Evolutionary conservation across 495 filamentous ascomycete genomes (phyloP).

Genomic region (Penicillium cataractarum): DNA sequence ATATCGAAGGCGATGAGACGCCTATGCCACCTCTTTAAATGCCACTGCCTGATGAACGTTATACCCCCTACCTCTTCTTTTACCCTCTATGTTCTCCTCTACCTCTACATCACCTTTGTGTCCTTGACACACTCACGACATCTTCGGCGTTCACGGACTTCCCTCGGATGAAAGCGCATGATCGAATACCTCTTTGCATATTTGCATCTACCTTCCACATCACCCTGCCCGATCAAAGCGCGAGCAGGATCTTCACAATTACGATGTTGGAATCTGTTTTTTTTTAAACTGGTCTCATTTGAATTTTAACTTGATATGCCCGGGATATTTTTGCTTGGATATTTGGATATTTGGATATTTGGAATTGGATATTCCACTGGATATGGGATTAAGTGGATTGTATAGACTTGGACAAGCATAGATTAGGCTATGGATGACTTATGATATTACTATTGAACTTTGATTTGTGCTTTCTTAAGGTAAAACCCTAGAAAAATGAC

Average conservation of each 20-base stretch:
- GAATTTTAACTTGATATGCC: background rate
- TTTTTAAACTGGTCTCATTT: background rate
- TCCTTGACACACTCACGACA: background rate
- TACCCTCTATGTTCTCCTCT: background rate
- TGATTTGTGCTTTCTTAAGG: no score
- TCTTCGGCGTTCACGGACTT: conserved; percentile 9
- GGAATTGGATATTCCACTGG: background rate
- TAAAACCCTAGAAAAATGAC: conserved; percentile 24
- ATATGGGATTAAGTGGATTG: background rate
- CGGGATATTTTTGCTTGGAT: background rate
- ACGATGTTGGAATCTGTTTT: background rate
- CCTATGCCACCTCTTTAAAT: conserved; percentile 12
- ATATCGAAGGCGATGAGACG: conserved; percentile 27
- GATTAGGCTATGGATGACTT: conserved; percentile 4
- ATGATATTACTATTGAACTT: background rate
- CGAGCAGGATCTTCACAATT: background rate
- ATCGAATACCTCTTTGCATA: conserved; percentile 10
- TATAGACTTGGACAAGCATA: conserved; percentile 4
- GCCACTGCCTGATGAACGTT: background rate
- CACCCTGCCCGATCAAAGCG: background rate
- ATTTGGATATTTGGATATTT: background rate
- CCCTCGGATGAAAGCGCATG: conserved; percentile 20
- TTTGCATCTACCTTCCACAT: background rate
- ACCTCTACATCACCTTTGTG: background rate
- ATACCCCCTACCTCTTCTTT: background rate